Evolutionary conservation across 2,329 filamentous ascomycete genomes (phyloP).

Genomic region (Amylocarpus encephaloides): DNA sequence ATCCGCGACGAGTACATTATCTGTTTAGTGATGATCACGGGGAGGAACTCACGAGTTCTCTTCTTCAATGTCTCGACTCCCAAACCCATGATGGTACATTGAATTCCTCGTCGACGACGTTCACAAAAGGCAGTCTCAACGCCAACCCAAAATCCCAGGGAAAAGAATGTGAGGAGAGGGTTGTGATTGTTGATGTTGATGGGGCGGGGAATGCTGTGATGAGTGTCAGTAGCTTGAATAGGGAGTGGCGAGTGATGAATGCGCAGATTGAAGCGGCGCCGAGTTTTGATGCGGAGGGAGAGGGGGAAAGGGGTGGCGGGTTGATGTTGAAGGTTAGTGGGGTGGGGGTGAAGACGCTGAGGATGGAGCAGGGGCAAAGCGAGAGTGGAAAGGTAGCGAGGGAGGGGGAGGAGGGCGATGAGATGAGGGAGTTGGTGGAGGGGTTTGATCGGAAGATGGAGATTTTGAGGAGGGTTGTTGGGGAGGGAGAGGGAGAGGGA

Average conservation of each 20-base stretch:
- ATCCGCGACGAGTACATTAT: conserved; percentile 77
- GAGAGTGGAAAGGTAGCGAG: not conserved
- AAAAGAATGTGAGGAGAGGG: conserved; percentile 31
- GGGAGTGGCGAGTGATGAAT: conserved; percentile 63
- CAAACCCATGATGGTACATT: no score
- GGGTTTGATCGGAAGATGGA: conserved; percentile 54
- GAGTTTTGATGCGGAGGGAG: conserved; percentile 47
- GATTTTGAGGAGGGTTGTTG: conserved; percentile 47
- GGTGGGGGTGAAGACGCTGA: conserved; percentile 16
- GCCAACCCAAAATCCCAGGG: no score
- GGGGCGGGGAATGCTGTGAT: conserved; percentile 49
- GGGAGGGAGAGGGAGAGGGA: conserved; percentile 3
- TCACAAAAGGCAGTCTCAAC: no score
- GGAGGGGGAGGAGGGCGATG: conserved; percentile 30
- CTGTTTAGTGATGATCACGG: conserved; percentile 92
- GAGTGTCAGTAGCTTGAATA: conserved; percentile 64
- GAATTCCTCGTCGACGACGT: no score
- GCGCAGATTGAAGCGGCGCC: conserved; percentile 52
- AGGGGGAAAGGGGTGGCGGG: conserved; percentile 18
- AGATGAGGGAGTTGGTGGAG: conserved; percentile 46
- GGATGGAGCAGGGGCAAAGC: not conserved
- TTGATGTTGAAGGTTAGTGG: conserved; percentile 61
- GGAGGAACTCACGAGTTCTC: conserved; percentile 56
- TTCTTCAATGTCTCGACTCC: not conserved
- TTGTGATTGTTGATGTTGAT: conserved; percentile 51